Conservation (phyloP, 441 rosid species). For the Capsella rubella region DNA sequence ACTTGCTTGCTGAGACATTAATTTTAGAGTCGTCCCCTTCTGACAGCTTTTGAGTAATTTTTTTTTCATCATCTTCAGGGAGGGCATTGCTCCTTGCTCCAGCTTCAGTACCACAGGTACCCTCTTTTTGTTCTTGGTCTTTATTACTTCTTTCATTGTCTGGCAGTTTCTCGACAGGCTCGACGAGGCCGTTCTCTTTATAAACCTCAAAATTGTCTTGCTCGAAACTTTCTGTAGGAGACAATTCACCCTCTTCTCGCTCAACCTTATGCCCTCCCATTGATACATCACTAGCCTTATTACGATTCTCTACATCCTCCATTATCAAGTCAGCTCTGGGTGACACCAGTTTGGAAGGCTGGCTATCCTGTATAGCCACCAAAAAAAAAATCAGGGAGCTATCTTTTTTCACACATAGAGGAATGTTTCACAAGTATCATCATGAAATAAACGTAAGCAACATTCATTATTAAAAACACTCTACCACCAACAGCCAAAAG, state of each 20-base stretch:
- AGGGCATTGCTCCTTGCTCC: constrained; percentile 66
- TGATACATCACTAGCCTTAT: constrained; percentile 56
- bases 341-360: constrained; percentile 48
- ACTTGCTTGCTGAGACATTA: constrained; percentile 76
- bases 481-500: background rate
- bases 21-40: constrained; percentile 78
- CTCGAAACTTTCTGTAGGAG: constrained; percentile 85
- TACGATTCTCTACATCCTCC: constrained; percentile 54
- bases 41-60: constrained; percentile 55
- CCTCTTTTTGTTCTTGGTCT: constrained; percentile 53
- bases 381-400: constrained; percentile 33
- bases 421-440: constrained; percentile 11
- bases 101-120: constrained; percentile 60
- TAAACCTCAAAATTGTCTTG: constrained; percentile 81
- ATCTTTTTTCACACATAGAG: background rate
- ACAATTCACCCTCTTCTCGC: constrained; percentile 96
- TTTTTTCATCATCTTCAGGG: constrained; percentile 68
- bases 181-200: constrained; percentile 62
- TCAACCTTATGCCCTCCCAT: constrained; percentile 63
- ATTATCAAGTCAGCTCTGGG: constrained; percentile 55
- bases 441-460: background rate
- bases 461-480: constrained; percentile 18
- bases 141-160: constrained; percentile 59
- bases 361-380: constrained; percentile 56
- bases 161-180: constrained; percentile 56